A percentile compares a stretch with the other conserved stretches of the same genome.
Evolutionary conservation across 257 asterid species (phyloP).

Genomic region (Voacanga thouarsii): DNA sequence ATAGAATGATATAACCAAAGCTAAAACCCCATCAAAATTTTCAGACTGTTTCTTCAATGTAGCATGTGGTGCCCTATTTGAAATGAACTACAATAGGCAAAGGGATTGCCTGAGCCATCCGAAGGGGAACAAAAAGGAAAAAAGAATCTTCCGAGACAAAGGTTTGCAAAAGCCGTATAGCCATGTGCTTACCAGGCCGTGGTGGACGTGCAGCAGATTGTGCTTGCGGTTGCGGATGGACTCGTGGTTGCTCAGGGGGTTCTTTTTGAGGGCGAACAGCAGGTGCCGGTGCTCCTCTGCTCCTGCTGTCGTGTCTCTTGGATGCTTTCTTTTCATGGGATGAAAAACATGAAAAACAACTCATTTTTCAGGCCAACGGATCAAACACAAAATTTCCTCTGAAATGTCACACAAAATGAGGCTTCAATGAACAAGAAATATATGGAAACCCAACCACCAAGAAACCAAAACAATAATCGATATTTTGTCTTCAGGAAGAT

Average conservation of each 20-base stretch:
- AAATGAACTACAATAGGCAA: not conserved
- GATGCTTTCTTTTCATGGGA: conserved; percentile 43
- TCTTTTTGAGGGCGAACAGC: conserved; percentile 30
- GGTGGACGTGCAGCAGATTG: conserved; percentile 24
- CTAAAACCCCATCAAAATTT: not conserved
- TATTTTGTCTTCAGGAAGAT: not conserved
- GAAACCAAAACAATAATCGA: not conserved
- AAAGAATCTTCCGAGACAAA: not conserved
- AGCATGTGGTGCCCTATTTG: too few species aligned
- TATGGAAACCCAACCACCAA: not conserved
- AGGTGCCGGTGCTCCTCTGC: conserved; percentile 20
- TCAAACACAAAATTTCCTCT: not conserved
- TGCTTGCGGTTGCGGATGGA: conserved; percentile 21
- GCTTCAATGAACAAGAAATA: not conserved
- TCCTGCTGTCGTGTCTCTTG: conserved; percentile 24
- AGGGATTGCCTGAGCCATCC: not conserved
- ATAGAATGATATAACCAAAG: not conserved
- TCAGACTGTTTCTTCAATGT: not conserved
- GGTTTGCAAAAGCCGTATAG: not conserved
- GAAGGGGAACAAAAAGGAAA: not conserved
- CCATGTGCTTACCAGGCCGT: conserved; percentile 31
- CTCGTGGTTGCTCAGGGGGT: conserved; percentile 31
- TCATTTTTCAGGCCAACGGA: conserved; percentile 37
- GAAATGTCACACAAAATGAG: not conserved
- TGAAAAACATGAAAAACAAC: conserved; percentile 76